Conservation (phyloP, 768 basidiomycete genomes). For the Naganishia vaughanmartiniae region DNA sequence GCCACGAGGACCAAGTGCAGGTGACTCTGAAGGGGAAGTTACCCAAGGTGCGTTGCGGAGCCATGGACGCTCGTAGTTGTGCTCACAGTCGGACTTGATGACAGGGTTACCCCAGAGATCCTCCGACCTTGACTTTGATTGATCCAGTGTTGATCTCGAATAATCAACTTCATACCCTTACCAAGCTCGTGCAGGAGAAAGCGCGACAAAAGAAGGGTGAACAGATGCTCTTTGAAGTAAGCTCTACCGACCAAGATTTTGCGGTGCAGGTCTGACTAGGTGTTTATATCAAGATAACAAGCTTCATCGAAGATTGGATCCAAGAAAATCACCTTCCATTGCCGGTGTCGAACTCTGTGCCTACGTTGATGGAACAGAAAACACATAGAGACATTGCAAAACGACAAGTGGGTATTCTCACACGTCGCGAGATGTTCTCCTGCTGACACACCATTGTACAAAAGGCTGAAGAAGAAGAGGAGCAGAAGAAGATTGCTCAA, state of each 20-base stretch:
- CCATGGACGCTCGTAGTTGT: not conserved
- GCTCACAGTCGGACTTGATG: not conserved
- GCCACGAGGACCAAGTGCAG: conserved; percentile 38
- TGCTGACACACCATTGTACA: not conserved
- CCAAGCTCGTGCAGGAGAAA: conserved; percentile 36
- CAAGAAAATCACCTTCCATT: conserved; percentile 44
- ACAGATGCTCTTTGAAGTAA: conserved; percentile 46
- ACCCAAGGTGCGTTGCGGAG: conserved; percentile 36
- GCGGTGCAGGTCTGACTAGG: not conserved
- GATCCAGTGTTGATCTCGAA: conserved; percentile 39
- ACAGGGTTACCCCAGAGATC: conserved; percentile 42
- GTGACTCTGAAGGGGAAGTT: conserved; percentile 42
- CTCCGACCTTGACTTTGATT: conserved; percentile 34
- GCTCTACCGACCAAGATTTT: not conserved
- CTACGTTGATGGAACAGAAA: conserved; percentile 48
- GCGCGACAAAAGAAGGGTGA: conserved; percentile 39
- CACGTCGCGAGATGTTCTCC: not conserved
- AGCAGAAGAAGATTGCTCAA: conserved; percentile 3
- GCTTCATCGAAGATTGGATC: conserved; percentile 40
- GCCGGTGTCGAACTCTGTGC: conserved; percentile 36
- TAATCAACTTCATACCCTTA: conserved; percentile 39
- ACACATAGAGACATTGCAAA: conserved; percentile 45
- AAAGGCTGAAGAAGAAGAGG: conserved; percentile 20
- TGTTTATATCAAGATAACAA: conserved; percentile 31
- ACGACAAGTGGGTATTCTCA: conserved; percentile 36